Base-by-base conservation (phyloP, 768 basidiomycete species). In the Kwoniella mangroviensis region DNA sequence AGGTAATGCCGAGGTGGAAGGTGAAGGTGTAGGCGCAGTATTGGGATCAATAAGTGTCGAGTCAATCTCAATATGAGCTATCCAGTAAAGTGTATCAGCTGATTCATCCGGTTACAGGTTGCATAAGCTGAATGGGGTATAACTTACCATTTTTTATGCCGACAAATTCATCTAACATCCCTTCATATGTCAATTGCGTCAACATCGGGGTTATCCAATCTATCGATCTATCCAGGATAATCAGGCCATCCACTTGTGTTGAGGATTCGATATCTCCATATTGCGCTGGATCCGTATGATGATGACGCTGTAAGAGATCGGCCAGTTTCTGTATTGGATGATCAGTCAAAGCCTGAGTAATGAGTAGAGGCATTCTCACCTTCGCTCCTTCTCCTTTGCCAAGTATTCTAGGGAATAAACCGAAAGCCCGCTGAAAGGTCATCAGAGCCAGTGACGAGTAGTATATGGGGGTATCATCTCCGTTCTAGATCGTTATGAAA, bases 161-260 rank as follows among this genome's bases (percentile, higher is more conserved):
- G 57, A 97, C 86, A 43, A 93, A 84, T 82, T 99, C 97, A 79
- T 98, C 97, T 42, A 98, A 86, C 58, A 99, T 89, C 21, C 97
- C 97, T 81, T 98, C 91, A 75, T 98, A 98, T 0, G 97, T 99
- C 67, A 98, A 85, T 78, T 98, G 95, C 2, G 97, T 98, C 56
- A 96, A 88, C 61, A 98, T 85, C 1, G 97, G 94, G 0, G 97
- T 97, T 69, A 98, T 89, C 91, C 98, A 92, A 78, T 99, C 97
- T 11, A 92, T 89, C 42, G 90, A 89, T 58, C 97, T 89, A 82
- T 99, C 97, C 67, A 99, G 75, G 45, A 98, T 86, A 73, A 99
- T 90, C 69, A 98, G 84, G 15, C 89, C 90, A 80, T 99, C 97
- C 64, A 98, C 87, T 61, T 79, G 77, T 22, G 77, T 68, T 5